phyloP scores from a whole-genome alignment of 2,329 filamentous ascomycete species.

The Trichoderma afroharzianum region DNA sequence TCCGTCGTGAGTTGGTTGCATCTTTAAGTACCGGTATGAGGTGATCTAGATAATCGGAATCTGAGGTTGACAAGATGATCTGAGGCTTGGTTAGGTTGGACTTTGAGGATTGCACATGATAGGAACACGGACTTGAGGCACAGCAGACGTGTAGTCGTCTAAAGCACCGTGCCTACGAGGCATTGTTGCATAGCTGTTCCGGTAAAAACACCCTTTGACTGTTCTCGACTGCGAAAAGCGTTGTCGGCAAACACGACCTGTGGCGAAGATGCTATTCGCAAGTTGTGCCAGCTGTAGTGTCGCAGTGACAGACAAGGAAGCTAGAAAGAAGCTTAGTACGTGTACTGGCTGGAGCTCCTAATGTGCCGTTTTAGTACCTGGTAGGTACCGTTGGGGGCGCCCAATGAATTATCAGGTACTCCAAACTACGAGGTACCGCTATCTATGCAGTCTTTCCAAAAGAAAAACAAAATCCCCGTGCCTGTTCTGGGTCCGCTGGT shows the following conservation, averaged over 20 bases:
- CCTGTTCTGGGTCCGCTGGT: not conserved
- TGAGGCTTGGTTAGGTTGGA: conserved; percentile 36
- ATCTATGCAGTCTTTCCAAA: not conserved
- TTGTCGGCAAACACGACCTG: not conserved
- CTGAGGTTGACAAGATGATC: conserved; percentile 90
- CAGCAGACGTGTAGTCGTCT: conserved; percentile 46
- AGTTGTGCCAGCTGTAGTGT: not conserved
- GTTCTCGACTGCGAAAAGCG: not conserved
- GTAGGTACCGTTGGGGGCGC: not conserved
- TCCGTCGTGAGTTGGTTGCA: conserved; percentile 72
- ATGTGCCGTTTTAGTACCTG: not conserved
- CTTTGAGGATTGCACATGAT: conserved; percentile 19
- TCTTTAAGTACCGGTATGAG: conserved; percentile 92
- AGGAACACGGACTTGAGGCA: conserved; percentile 39
- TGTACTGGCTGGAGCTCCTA: not conserved
- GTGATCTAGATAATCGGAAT: conserved; percentile 92
- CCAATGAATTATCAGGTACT: not conserved
- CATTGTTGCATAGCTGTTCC: conserved; percentile 31
- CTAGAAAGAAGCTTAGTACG: not conserved
- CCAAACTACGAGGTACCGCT: no score
- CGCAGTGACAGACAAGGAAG: conserved; percentile 2
- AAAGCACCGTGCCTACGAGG: conserved; percentile 43
- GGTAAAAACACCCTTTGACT: not conserved
- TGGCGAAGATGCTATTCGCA: not conserved
- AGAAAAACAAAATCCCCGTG: not conserved